A percentile compares a stretch with the other conserved stretches of the same genome.
Evolutionary conservation across 129 eudicot genomes (phyloP).

Genomic region (Arctium lappa): DNA sequence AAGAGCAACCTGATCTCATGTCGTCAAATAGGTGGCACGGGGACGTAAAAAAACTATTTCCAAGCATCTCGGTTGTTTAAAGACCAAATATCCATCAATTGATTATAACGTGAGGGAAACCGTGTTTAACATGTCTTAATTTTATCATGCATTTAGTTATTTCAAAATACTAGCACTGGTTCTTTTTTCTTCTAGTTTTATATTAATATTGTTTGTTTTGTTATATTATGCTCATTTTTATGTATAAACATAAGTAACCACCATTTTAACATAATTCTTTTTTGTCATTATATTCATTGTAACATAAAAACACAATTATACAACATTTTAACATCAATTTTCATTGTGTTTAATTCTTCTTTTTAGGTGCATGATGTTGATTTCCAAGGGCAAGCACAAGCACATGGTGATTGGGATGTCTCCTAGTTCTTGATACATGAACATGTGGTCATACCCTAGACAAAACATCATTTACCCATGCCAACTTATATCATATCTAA

Average conservation of each 20-base stretch:
- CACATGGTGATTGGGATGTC: constrained; percentile 29
- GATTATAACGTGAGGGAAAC: background rate
- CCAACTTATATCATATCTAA: background rate
- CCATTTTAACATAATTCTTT: background rate
- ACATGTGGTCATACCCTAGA: constrained; percentile 14
- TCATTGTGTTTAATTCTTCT: background rate
- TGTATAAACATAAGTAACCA: background rate
- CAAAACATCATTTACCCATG: constrained; percentile 25
- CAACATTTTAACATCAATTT: background rate
- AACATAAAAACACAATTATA: background rate
- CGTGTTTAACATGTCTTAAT: background rate
- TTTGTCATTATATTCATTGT: background rate
- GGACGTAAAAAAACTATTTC: background rate
- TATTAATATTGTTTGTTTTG: background rate
- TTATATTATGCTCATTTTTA: background rate
- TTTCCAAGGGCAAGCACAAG: constrained; percentile 8
- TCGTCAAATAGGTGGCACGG: background rate
- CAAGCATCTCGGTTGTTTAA: background rate
- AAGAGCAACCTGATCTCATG: background rate
- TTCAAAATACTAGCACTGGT: background rate
- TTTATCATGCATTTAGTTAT: background rate
- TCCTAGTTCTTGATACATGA: constrained; percentile 9
- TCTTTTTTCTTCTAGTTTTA: background rate
- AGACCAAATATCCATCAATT: background rate
- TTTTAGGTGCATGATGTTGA: background rate